These are phyloP conservation scores for Coemansia sp. DNA, from an alignment of 192 early-diverging fungal species.

Conservation along the genomic window DNA sequence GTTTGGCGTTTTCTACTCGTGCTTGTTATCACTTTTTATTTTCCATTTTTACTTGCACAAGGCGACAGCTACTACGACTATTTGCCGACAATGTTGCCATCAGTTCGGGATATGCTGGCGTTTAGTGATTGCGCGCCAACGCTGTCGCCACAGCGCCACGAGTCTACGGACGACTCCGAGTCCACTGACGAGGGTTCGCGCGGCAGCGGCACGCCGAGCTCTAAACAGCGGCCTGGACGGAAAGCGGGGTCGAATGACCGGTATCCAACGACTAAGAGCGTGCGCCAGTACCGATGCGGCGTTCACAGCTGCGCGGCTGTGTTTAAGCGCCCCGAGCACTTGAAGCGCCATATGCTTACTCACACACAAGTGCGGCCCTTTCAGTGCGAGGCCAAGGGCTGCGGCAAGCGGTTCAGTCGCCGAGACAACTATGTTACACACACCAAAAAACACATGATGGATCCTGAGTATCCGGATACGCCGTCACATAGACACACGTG, in stretches of 20 bases:
- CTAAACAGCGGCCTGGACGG: conserved; percentile 41
- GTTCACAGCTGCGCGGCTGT: conserved; percentile 64
- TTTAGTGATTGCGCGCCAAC: conserved; percentile 12
- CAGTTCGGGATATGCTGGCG: conserved; percentile 51
- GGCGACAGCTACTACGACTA: not conserved
- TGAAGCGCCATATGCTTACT: conserved; percentile 83
- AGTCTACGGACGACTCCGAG: not conserved
- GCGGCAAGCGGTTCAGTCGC: conserved; percentile 83
- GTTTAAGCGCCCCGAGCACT: conserved; percentile 85
- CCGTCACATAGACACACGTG: not conserved
- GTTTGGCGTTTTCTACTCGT: conserved; percentile 5
- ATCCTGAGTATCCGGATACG: not conserved
- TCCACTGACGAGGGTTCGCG: conserved; percentile 1
- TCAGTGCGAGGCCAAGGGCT: conserved; percentile 68
- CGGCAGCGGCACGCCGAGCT: not conserved
- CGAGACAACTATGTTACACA: conserved; percentile 72
- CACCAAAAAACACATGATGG: conserved; percentile 30
- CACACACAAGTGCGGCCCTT: conserved; percentile 91
- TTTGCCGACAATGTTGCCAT: conserved; percentile 38
- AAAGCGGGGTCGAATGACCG: conserved; percentile 36
- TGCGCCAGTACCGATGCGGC: conserved; percentile 63
- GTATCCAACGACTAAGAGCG: conserved; percentile 27
- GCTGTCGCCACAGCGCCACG: not conserved
- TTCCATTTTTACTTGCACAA: conserved; percentile 13
- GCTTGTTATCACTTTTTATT: too few relatives aligned